A percentile compares a stretch with the other conserved stretches of the same genome.
Conservation (phyloP, 768 basidiomycete genomes). For the Trametes coccinea region DNA sequence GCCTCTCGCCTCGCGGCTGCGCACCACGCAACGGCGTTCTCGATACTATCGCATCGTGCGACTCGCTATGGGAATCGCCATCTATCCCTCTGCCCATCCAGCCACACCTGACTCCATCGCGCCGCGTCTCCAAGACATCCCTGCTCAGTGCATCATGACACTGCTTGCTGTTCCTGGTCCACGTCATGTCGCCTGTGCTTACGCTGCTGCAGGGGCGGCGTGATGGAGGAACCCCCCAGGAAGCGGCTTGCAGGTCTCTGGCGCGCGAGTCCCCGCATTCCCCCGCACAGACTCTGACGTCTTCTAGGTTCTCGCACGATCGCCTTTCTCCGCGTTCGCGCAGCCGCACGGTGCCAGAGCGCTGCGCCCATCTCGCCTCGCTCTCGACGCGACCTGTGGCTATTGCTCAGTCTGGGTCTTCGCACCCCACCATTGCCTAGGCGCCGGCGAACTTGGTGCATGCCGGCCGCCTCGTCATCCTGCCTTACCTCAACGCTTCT, state of each 20-base stretch:
- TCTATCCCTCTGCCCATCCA: constrained; percentile 19
- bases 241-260: background rate
- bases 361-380: constrained; percentile 7
- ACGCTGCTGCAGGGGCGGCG: background rate
- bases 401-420: background rate
- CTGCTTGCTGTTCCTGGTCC: background rate
- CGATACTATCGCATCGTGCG: background rate
- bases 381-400: constrained; percentile 6
- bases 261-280: constrained; percentile 15
- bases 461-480: background rate
- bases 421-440: background rate
- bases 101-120: constrained; percentile 21
- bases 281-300: constrained; percentile 14
- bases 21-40: background rate
- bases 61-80: constrained; percentile 16
- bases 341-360: constrained; percentile 3
- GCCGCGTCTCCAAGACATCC: constrained; percentile 14
- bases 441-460: background rate
- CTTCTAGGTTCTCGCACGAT: constrained; percentile 13
- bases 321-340: background rate
- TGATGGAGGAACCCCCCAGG: background rate
- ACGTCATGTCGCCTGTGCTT: constrained; percentile 13
- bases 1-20: constrained; percentile 14
- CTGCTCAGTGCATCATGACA: background rate
- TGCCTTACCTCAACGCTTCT: too few species aligned